phyloP scores from a whole-genome alignment of 1,284 basidiomycete species.

The Ustilago nuda region DNA sequence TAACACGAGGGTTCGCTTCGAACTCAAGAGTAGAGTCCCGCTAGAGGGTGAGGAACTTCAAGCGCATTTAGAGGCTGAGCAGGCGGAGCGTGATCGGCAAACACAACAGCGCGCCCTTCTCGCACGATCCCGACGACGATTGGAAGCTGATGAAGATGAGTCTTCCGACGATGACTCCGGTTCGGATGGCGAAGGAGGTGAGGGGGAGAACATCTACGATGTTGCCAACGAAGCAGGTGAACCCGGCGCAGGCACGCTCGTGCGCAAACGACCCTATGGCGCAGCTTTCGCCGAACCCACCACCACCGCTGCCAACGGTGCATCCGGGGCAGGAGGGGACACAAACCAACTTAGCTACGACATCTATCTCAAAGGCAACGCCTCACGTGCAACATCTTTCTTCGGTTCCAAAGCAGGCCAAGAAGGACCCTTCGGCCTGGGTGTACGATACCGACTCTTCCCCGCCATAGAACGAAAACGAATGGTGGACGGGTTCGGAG shows the following conservation, averaged over 20 bases:
- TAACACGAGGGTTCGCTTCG: conserved; percentile 58
- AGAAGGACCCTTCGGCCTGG: conserved; percentile 72
- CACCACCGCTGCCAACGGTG: conserved; percentile 71
- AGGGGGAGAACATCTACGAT: conserved; percentile 73
- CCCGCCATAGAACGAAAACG: conserved; percentile 93
- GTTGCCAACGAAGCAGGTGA: conserved; percentile 30
- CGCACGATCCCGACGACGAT: conserved; percentile 81
- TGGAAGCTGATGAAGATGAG: conserved; percentile 79
- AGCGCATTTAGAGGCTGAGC: conserved; percentile 81
- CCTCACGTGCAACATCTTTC: conserved; percentile 81
- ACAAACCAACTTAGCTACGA: conserved; percentile 84
- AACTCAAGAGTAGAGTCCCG: conserved; percentile 86
- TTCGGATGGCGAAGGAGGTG: conserved; percentile 74
- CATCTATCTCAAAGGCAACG: conserved; percentile 94
- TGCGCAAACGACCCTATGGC: conserved; percentile 36
- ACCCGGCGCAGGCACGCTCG: conserved; percentile 11
- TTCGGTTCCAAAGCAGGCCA: conserved; percentile 74
- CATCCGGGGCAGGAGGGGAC: conserved; percentile 72
- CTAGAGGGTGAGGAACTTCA: conserved; percentile 78
- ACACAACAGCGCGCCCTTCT: conserved; percentile 86
- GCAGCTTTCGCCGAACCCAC: conserved; percentile 29
- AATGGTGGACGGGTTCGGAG: conserved; percentile 93
- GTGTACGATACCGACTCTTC: conserved; percentile 93
- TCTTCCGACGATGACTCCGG: conserved; percentile 72
- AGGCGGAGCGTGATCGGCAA: conserved; percentile 83